Evolutionary conservation across 768 basidiomycete species (phyloP).

Genomic region (Rhizopogon rudus): DNA sequence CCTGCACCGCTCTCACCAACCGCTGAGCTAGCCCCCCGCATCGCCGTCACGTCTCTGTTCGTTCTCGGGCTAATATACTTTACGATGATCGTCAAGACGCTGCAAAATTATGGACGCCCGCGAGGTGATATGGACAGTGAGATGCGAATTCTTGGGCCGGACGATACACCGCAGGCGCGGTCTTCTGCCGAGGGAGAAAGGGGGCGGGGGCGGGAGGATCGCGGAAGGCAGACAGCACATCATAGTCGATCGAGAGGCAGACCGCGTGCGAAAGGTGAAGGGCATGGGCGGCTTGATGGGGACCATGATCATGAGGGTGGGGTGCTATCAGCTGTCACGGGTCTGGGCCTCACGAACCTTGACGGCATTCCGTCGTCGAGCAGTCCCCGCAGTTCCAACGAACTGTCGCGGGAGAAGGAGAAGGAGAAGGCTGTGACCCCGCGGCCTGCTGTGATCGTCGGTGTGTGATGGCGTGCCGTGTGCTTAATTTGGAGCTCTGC

Average conservation of each 20-base stretch:
- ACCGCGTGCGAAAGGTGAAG: conserved; percentile 6
- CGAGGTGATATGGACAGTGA: not conserved
- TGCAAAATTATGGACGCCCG: conserved; percentile 49
- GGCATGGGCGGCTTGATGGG: not conserved
- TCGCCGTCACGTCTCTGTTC: conserved; percentile 51
- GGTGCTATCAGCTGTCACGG: conserved; percentile 20
- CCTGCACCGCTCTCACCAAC: conserved; percentile 31
- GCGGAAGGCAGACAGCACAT: not conserved
- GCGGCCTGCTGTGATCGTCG: not conserved
- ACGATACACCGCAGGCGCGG: not conserved
- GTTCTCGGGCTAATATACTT: conserved; percentile 59
- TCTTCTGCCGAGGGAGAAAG: not conserved
- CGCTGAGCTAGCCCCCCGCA: conserved; percentile 46
- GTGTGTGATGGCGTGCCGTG: not conserved
- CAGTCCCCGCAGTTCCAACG: conserved; percentile 9
- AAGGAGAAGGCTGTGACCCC: not conserved
- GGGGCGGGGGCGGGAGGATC: conserved; percentile 3
- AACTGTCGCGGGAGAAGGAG: conserved; percentile 11
- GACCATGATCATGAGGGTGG: conserved; percentile 1
- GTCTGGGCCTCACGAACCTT: conserved; percentile 21
- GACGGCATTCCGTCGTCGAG: conserved; percentile 10
- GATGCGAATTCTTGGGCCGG: not conserved
- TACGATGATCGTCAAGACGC: conserved; percentile 52
- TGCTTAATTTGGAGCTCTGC: not conserved
- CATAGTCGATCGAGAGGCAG: not conserved